These are phyloP conservation scores for Sergeia podlipaevii DNA, from an alignment of 208 protist genomes.

Conservation along the genomic window DNA sequence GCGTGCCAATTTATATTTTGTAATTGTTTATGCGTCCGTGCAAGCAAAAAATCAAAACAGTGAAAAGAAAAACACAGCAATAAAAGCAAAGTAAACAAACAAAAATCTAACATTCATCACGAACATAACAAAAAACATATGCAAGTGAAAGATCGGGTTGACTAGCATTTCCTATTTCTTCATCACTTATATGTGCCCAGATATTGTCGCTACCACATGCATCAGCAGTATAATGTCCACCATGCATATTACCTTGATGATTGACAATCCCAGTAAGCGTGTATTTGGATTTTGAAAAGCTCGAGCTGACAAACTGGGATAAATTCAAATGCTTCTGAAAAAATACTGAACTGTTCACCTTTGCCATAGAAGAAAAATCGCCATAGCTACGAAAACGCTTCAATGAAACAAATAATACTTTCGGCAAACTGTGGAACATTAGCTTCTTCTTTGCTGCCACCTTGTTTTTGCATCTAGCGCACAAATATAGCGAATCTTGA, in stretches of 20 bases:
- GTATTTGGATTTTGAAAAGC: slow-evolving; percentile 51
- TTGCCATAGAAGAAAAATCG: slow-evolving; percentile 75
- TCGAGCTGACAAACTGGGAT: slow-evolving; percentile 54
- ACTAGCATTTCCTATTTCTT: slow-evolving; percentile 30
- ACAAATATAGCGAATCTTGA: slow-evolving; percentile 61
- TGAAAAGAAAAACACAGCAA: slow-evolving; percentile 3
- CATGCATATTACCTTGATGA: slow-evolving; percentile 87
- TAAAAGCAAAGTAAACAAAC: slow-evolving; percentile 6
- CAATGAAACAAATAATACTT: slow-evolving; percentile 80
- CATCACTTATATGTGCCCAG: slow-evolving; percentile 89
- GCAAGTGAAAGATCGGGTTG: slow-evolving; percentile 44
- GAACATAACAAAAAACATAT: slow-evolving; percentile 84
- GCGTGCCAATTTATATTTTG: too few relatives aligned
- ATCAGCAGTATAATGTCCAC: slow-evolving; percentile 91
- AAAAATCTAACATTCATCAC: neutral
- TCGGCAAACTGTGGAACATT: slow-evolving; percentile 64
- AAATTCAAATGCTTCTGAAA: slow-evolving; percentile 74
- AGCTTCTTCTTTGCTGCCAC: slow-evolving; percentile 78
- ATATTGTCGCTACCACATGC: slow-evolving; percentile 39
- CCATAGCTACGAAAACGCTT: slow-evolving; percentile 76
- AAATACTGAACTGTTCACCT: slow-evolving; percentile 47
- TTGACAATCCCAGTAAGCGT: slow-evolving; percentile 84
- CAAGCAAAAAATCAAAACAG: slow-evolving; percentile 15
- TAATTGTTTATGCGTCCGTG: too few relatives aligned
- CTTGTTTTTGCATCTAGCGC: slow-evolving; percentile 51